Base-by-base conservation (phyloP, 2,329 filamentous ascomycete species). In the Xylaria sp. region DNA sequence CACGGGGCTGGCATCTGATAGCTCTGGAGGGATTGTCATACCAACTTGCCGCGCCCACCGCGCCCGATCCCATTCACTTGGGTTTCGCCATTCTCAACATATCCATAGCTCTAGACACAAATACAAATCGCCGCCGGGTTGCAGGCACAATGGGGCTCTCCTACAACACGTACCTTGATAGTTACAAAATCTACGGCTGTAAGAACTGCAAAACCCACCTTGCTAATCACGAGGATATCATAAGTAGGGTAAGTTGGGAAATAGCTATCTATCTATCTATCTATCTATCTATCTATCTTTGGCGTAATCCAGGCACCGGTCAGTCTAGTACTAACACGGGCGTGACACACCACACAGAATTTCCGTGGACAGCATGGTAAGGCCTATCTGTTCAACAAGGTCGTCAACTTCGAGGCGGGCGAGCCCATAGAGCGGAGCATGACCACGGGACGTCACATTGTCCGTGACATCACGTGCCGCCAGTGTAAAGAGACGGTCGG, bases 321-420 rank as follows among this genome's bases (percentile, higher is more conserved):
- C n/a, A 48, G 1, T 35, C 29, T 27, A 2, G 37, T 13, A 40
- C 68, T 69, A 25, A 69, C 29, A 18, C 32, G 6, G n/a, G n/a
- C n/a, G n/a, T n/a, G n/a, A n/a, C n/a, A n/a, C 29, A 5, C 40
- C 5, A 37, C 16, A 59, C 61, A 63, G 94, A 98, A 97, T 84
- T 99, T 99, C 85, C 93, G 96, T 71, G 96, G 96, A 77, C 95
- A 98, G 81, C 95, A 98, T 81, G 96, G 96, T 79, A 98, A 98
- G 84, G 96, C 96, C 65, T 99, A 94, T 82, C 91, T 99, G 73
- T 98, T 99, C 86, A 92, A 95, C 82, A 90, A 81, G 71, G 96
- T 99, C 64, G 96, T 99, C 81, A 99, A 99, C 82, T 88, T 97
- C 79, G 91, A 90, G 72, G 86, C 90, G 54, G 91, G 92, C 74